A percentile compares a stretch with the other conserved stretches of the same genome.
phyloP scores from a whole-genome alignment of 2,329 filamentous ascomycete species.

The Trichothecium sympodiale region DNA sequence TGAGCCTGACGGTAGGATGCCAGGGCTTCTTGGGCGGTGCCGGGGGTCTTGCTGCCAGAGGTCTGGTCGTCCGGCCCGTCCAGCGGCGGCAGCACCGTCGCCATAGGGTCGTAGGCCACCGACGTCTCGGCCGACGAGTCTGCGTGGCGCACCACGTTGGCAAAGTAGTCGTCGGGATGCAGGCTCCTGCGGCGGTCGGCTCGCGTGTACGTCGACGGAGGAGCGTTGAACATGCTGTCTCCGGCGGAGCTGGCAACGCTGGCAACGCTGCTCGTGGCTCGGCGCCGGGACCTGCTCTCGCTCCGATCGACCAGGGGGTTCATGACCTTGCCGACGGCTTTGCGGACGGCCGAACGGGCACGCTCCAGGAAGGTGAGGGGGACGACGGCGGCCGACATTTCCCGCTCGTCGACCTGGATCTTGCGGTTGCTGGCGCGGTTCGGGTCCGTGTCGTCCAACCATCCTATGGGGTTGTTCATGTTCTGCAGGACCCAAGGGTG shows the following conservation, averaged over 20 bases:
- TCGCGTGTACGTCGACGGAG: constrained; percentile 35
- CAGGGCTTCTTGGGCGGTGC: constrained; percentile 1
- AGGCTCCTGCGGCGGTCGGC: constrained; percentile 43
- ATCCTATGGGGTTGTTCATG: constrained; percentile 61
- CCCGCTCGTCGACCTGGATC: constrained; percentile 85
- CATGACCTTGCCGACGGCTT: constrained; percentile 52
- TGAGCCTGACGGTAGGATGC: constrained; percentile 16
- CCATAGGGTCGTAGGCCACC: constrained; percentile 27
- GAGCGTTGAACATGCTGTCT: constrained; percentile 34
- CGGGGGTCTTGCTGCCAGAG: background rate
- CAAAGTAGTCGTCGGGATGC: constrained; percentile 43
- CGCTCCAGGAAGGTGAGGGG: constrained; percentile 81
- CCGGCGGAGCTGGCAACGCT: constrained; percentile 44
- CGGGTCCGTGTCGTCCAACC: constrained; percentile 93
- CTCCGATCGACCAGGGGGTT: constrained; percentile 47
- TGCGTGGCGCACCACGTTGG: constrained; percentile 25
- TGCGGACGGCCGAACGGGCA: constrained; percentile 67
- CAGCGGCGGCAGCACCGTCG: constrained; percentile 22
- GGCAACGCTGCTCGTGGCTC: constrained; percentile 51
- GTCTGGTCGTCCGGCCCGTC: constrained; percentile 4
- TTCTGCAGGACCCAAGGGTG: constrained; percentile 84
- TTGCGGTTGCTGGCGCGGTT: constrained; percentile 66
- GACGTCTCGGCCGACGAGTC: constrained; percentile 5
- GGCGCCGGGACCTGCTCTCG: constrained; percentile 40
- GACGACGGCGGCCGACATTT: constrained; percentile 82